Base-by-base conservation (phyloP, 805 yeast genomes). In the Candida golubevii region DNA sequence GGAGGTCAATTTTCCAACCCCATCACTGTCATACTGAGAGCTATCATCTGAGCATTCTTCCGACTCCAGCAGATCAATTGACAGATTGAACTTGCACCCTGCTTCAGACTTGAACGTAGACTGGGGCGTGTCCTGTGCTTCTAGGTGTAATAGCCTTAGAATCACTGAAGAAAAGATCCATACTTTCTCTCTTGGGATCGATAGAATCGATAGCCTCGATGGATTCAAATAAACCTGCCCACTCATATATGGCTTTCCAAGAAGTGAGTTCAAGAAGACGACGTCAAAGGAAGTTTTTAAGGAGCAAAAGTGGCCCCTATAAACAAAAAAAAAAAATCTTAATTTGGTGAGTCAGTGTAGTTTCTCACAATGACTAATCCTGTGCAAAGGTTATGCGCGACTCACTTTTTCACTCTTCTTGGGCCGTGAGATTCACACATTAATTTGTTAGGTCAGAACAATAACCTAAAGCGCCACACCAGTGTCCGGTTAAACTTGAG, bases 81-180 rank as follows among this genome's bases (percentile, higher is more conserved):
- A 33, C 35, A 32, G 32, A 12, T 29, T 31, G 10, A 13, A 15
- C 10, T 31, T 15, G 3, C 15, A 4, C 8, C 27, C 39, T 14
- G n/a, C 26, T 4, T 35, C 40, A 7, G 38, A 14, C 6, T 39
- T 31, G 28, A 35, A 44, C 10, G 58, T 29, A n/a, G 50, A 47
- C 11, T 45, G 43, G 12, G 48, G 46, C 10, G 46, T 38, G 7
- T 44, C 15, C 7, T 52, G 45, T 3, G 71, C 62, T 44, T 74
- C 67, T 13, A 51, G 49, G 49, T 73, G 65, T 14, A 79, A 54
- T 8, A 80, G 65, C 51, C 69, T 71, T 27, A 78, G 60, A n/a
- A 80, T 65, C 1, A 82, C 75, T 31, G 75, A 66, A 32, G 72
- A 63, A 50, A 79, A 79, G n/a, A 75, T 45, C 78, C 83, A 78